Base-by-base conservation (phyloP, 495 filamentous ascomycete species). In the Lepidopterella palustris region DNA sequence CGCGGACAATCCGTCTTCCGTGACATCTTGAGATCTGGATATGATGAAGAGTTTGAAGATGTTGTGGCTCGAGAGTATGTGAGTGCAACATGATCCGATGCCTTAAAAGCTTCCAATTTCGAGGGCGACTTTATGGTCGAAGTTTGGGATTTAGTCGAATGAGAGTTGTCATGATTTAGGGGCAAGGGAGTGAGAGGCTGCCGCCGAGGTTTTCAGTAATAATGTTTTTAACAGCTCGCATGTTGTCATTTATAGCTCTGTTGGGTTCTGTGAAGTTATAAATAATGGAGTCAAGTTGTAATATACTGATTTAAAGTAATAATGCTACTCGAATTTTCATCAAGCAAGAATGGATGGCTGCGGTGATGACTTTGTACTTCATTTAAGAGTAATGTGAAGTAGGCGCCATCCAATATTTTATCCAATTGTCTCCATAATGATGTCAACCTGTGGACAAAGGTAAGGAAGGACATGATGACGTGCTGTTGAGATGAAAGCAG, bases 1-100 rank as follows among this genome's bases (percentile, higher is more conserved):
- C 51, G 66, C 56, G 25, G 71, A 68, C 21, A 78, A 79, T 2
- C 83, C 82, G 24, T 72, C 69, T n/a, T 79, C 72, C 9, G 84
- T 79, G 45, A 72, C 59, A 10, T 71, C 68, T 45, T 62, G 23
- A 6, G 23, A 52, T n/a, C 63, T 9, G 27, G 72, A 74, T 21
- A 74, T 53, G 60, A 74, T 67, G 65, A 72, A 75, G 25, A 75
- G 58, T 52, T 73, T 73, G 9, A 50, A 57, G 56, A 76, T 70
- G 61, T 75, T 72, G 58, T 71, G 63, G 20, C 27, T 50, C 27
- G 75, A 66, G 21, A 76, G 68, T 0, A 71, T 76, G 53, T 74
- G 66, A 0, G 69, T 70, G 56, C 56, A 66, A 51, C 73, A 71
- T 53, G 71, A 76, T 15, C 74, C 74, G 32, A 76, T 74, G 53